Base-by-base conservation (phyloP, 192 early-diverging fungal species). In the Gaertneriomyces sp. region DNA sequence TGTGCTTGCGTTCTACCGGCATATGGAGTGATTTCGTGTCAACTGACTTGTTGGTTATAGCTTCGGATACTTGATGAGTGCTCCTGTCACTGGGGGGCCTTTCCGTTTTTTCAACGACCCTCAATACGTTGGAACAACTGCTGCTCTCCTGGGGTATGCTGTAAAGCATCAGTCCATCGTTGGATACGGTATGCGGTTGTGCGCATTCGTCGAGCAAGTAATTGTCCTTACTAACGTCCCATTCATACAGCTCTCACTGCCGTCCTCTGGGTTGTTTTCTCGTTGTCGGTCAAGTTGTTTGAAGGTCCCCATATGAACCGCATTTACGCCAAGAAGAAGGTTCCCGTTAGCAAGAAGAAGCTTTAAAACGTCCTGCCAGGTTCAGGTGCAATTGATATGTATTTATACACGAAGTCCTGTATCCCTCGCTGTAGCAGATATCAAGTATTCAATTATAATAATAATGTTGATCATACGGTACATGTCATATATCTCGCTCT, bases 41-140 rank as follows among this genome's bases (percentile, higher is more conserved):
- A 33, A 33, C 25, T 33, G 25, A 33, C 25, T 33, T 33, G 25
- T 33, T 33, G 25, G 25, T 33, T 2, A 33, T 33, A 74, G 73
- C 61, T 85, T 85, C 69, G 83, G 83, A 6, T 74, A 74, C 61
- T 62, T 81, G 58, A 78, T 85, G 63, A 77, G 79, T 61, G 81
- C 76, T 20, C 83, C 79, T 25, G 81, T 83, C 50, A 71, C 69
- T 6, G 75, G 67, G 40, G 83, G 83, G 56, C 81, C 81, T 19
- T 85, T 83, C 68, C 51, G 70, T 46, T 73, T 73, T 60, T 68
- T 84, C 51, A 62, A 76, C 65, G 81, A 85, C 50, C 83, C 83
- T 47, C 83, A 85, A 60, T 85, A 85, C 45, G 76, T 80, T 9
- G 83, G 83, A 53, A 83, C 83, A 6, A 73, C 81, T 33, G 52